These are phyloP conservation scores for Mycena epipterygia DNA, from an alignment of 768 basidiomycete species.

Conservation along the genomic window DNA sequence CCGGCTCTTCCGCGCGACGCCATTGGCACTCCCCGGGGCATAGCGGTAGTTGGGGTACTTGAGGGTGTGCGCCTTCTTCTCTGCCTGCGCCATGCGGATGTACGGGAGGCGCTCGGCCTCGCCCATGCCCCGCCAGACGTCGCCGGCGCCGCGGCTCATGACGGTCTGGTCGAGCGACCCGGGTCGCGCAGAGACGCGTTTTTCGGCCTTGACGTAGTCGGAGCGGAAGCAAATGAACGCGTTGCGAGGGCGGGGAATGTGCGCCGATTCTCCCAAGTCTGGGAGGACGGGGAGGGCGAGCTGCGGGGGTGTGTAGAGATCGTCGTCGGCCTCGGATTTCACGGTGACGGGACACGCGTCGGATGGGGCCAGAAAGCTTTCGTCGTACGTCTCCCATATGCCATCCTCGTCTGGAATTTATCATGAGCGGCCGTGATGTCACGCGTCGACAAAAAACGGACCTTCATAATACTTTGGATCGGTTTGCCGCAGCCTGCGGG, in stretches of 20 bases:
- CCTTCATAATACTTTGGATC: not conserved
- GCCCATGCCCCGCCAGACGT: constrained; percentile 68
- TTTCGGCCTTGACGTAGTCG: constrained; percentile 46
- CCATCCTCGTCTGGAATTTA: not conserved
- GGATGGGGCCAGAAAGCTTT: not conserved
- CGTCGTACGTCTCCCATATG: constrained; percentile 31
- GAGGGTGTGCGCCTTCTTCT: constrained; percentile 58
- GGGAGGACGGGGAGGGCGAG: not conserved
- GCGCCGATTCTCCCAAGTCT: not conserved
- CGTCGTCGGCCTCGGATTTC: constrained; percentile 3
- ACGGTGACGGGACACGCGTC: not conserved
- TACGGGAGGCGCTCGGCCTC: constrained; percentile 53
- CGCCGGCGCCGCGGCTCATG: constrained; percentile 70
- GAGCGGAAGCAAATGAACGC: constrained; percentile 72
- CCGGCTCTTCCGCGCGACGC: constrained; percentile 4
- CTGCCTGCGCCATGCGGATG: constrained; percentile 53
- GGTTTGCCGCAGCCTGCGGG: constrained; percentile 16
- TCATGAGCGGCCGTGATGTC: not conserved
- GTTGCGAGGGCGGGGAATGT: constrained; percentile 66
- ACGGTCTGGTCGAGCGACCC: constrained; percentile 48
- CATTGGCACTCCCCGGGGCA: constrained; percentile 26
- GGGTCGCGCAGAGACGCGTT: constrained; percentile 11
- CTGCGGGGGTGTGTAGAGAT: not conserved
- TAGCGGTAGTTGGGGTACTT: constrained; percentile 66
- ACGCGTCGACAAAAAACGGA: not conserved